Conservation (phyloP, 495 filamentous ascomycete species). For the Oleoguttula mirabilis region DNA sequence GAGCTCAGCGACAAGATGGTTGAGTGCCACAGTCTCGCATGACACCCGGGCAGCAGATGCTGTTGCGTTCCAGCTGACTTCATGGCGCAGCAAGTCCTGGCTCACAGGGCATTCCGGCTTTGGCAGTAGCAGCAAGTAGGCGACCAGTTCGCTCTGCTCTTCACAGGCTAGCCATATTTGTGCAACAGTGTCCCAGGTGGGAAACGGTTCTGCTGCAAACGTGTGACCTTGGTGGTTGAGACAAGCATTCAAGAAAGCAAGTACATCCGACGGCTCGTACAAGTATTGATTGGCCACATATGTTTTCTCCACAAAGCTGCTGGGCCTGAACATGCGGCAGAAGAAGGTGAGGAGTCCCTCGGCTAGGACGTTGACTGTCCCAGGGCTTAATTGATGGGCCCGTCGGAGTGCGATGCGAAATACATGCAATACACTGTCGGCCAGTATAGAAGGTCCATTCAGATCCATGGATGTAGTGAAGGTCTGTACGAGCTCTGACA, state of each 20-base stretch:
- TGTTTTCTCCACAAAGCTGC: slow-evolving; percentile 27
- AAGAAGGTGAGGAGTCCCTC: slow-evolving; percentile 13
- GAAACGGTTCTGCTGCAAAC: background rate
- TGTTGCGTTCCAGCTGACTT: too few species aligned
- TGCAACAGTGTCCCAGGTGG: slow-evolving; percentile 26
- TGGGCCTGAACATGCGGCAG: slow-evolving; percentile 17
- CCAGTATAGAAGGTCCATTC: slow-evolving; percentile 66
- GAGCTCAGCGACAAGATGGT: slow-evolving; percentile 22
- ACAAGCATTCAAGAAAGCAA: slow-evolving; percentile 32
- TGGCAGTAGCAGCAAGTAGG: slow-evolving; percentile 31
- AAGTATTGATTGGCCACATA: slow-evolving; percentile 28
- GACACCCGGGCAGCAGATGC: background rate
- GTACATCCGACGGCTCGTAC: slow-evolving; percentile 26
- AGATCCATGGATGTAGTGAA: slow-evolving; percentile 65
- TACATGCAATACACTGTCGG: slow-evolving; percentile 42
- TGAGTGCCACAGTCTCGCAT: slow-evolving; percentile 21
- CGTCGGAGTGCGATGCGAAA: background rate
- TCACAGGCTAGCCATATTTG: slow-evolving; percentile 29
- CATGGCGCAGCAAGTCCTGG: background rate
- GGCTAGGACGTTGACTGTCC: slow-evolving; percentile 36
- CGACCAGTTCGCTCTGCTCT: slow-evolving; percentile 22
- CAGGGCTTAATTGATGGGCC: slow-evolving; percentile 59
- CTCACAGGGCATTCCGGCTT: background rate
- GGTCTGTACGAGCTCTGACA: slow-evolving; percentile 47
- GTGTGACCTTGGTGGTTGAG: slow-evolving; percentile 21